Evolutionary conservation across 352 stramenopile genomes (phyloP).

Genomic region (Pythium dissotocum): DNA sequence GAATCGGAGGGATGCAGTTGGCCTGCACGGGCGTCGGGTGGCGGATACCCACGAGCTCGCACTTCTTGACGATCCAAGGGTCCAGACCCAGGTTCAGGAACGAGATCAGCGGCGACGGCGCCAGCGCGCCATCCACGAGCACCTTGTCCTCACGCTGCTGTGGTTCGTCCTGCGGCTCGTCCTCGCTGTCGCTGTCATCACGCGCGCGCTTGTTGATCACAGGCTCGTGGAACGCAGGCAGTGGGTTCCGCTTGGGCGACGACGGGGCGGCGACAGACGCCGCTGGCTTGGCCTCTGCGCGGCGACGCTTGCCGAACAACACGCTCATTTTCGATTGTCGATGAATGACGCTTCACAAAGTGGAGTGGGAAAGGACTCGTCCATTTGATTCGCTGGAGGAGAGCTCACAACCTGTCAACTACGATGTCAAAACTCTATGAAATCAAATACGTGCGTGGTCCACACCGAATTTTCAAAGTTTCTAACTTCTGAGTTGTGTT

Average conservation of each 20-base stretch:
- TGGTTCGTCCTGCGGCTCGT: background rate
- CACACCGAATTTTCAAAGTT: background rate
- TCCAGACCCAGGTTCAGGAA: constrained; percentile 87
- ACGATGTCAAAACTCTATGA: constrained; percentile 2
- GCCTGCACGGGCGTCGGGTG: constrained; percentile 90
- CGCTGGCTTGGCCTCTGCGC: constrained; percentile 29
- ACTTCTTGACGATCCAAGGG: constrained; percentile 87
- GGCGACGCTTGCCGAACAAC: constrained; percentile 76
- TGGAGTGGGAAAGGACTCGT: background rate
- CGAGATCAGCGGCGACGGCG: constrained; percentile 57
- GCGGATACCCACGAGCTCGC: constrained; percentile 79
- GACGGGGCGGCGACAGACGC: background rate
- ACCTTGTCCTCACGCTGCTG: constrained; percentile 39
- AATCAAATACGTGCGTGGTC: constrained; percentile 7
- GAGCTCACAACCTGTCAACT: background rate
- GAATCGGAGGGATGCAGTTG: constrained; percentile 89
- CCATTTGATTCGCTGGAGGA: constrained; percentile 11
- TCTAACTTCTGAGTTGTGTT: too few relatives aligned
- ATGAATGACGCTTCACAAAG: background rate
- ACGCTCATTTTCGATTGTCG: constrained; percentile 56
- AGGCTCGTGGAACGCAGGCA: background rate
- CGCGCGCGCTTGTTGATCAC: background rate
- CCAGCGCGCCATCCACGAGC: constrained; percentile 30
- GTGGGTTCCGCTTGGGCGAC: constrained; percentile 7
- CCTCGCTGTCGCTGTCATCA: constrained; percentile 15